Base-by-base conservation (phyloP, 495 filamentous ascomycete species). In the Immersiella caudata region DNA sequence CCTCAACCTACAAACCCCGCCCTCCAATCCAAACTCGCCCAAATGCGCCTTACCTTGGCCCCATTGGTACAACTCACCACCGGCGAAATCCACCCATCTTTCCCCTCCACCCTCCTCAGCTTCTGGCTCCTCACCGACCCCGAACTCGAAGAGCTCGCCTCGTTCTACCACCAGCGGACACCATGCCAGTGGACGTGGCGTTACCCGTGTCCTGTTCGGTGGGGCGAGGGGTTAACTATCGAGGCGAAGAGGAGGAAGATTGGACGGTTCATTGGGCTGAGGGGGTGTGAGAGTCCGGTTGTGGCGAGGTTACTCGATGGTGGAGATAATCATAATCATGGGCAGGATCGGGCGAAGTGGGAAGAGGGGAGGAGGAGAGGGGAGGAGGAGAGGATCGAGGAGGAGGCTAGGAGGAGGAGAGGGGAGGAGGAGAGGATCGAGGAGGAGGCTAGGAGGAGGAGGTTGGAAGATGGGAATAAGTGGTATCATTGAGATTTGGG, bases 121-220 rank as follows among this genome's bases (percentile, higher is more conserved):
- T 93, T 88, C 81, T 91, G 90, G 80, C 86, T 95, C 25, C 85
- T 96, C 51, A 92, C 91, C 33, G 84, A 86, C 68, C 73, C 69
- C 22, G 82, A 94, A 75, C 85, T 93, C 51, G 91, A 96, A 72
- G 75, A 75, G 40, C 87, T 96, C 6, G 91, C 92, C 8, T 78
- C 81, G 46, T 89, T 90, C 75, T 95, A 92, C 78, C 88, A 93
- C 76, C 92, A 97, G 74, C 80, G 85, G 55, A 84, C 88, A 60
- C 81, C 87, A 50, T 70, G 77, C 75, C 20, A 67, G 0, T 86
- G 80, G 71, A 89, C 85, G 1, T 60, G 62, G 49, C 73, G 78
- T n/a, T 95, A 96, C 74, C 92, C 93, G 3, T 84, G 81, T 67
- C 81, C 84, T 0, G 78, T 86, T 22, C 57, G 68, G 4, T 82